These are phyloP conservation scores for Diaporthe humulicola DNA, from an alignment of 2,329 filamentous ascomycete species.

Conservation along the genomic window DNA sequence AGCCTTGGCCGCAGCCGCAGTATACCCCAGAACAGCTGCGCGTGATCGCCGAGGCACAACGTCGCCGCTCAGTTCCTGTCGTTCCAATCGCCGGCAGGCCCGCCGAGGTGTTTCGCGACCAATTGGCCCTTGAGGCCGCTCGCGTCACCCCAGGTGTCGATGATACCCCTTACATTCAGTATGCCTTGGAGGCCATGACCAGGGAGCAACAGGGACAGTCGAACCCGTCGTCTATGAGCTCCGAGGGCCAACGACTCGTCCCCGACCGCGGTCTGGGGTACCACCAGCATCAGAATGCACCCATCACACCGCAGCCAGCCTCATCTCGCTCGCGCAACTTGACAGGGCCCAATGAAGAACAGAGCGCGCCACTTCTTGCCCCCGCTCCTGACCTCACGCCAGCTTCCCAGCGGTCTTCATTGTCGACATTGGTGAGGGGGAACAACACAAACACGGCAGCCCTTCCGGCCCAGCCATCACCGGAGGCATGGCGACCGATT, in stretches of 20 bases:
- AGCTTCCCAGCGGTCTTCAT: constrained; percentile 36
- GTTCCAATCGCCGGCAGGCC: constrained; percentile 34
- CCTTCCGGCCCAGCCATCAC: constrained; percentile 7
- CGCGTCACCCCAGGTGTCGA: constrained; percentile 82
- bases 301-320: constrained; percentile 10
- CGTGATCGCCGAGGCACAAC: constrained; percentile 38
- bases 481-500: constrained; percentile 45
- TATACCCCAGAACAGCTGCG: constrained; percentile 42
- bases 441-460: constrained; percentile 18
- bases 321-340: constrained; percentile 9
- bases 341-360: constrained; percentile 35
- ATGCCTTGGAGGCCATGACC: constrained; percentile 89
- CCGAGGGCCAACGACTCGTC: constrained; percentile 43
- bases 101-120: constrained; percentile 61
- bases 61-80: constrained; percentile 22
- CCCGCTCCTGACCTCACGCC: constrained; percentile 24
- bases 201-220: constrained; percentile 73
- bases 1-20: constrained; percentile 40
- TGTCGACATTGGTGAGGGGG: constrained; percentile 40
- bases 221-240: constrained; percentile 61
- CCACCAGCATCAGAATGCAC: constrained; percentile 43
- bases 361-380: constrained; percentile 37
- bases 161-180: constrained; percentile 88
- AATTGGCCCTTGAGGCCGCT: constrained; percentile 62
- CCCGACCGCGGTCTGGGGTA: constrained; percentile 58